Conservation (phyloP, 306 rosid species). For the Mucuna pruriens region DNA sequence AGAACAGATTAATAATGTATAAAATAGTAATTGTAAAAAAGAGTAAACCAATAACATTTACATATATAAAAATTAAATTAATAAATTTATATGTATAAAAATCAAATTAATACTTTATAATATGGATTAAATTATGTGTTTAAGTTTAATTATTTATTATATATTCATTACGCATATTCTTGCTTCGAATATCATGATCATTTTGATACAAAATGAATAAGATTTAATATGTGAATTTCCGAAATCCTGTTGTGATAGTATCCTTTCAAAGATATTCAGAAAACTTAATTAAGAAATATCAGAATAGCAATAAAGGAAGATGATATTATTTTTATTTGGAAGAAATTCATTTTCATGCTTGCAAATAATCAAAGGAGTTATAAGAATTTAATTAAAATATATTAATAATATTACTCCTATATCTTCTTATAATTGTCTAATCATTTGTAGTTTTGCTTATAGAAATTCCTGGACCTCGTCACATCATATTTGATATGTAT, state of each 20-base stretch:
- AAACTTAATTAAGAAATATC: background rate
- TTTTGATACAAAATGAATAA: background rate
- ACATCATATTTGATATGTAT: conserved; percentile 4
- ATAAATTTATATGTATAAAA: too few relatives aligned
- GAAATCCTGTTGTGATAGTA: background rate
- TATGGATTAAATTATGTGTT: too few relatives aligned
- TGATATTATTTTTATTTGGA: background rate
- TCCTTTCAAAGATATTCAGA: background rate
- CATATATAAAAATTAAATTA: too few relatives aligned
- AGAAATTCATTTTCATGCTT: background rate
- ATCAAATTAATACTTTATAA: too few relatives aligned
- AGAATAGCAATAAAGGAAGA: background rate
- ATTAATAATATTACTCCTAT: background rate
- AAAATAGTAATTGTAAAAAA: too few relatives aligned
- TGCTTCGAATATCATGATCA: background rate
- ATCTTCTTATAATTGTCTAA: background rate
- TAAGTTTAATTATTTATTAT: too few relatives aligned
- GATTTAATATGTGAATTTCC: background rate
- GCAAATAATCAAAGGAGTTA: background rate
- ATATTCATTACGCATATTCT: too few relatives aligned
- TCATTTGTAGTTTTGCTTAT: background rate
- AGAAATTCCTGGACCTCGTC: background rate
- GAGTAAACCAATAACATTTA: too few relatives aligned
- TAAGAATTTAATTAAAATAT: too few relatives aligned
- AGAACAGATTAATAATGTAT: too few relatives aligned